phyloP scores from a whole-genome alignment of 331 rosid species.

The Pyracantha coccinea region DNA sequence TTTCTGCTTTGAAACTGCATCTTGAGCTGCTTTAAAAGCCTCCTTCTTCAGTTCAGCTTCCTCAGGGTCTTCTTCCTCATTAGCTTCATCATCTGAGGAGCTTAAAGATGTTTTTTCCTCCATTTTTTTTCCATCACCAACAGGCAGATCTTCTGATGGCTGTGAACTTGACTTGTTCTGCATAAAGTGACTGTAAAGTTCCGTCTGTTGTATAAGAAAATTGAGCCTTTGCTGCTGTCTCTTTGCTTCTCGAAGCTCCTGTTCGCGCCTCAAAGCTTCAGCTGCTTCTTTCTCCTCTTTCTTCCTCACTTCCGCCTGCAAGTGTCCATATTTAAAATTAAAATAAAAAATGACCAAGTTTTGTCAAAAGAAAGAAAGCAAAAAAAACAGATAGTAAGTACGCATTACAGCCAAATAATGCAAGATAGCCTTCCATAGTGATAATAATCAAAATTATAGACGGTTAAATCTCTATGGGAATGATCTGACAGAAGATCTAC shows the following conservation, averaged over 20 bases:
- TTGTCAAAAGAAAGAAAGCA: not conserved
- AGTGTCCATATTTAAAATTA: not conserved
- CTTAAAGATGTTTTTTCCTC: constrained; percentile 39
- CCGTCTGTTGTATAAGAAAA: constrained; percentile 99
- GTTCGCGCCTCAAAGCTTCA: constrained; percentile 91
- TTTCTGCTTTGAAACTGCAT: constrained; percentile 96
- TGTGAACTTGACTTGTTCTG: constrained; percentile 80
- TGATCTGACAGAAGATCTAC: not conserved
- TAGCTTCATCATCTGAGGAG: constrained; percentile 35
- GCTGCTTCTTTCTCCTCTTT: constrained; percentile 97
- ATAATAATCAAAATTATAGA: not conserved
- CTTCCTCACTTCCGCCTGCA: constrained; percentile 82
- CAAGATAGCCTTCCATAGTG: constrained; percentile 13
- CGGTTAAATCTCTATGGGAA: not conserved
- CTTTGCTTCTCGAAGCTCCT: constrained; percentile 97
- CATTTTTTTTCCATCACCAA: constrained; percentile 38
- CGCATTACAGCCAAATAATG: constrained; percentile 13
- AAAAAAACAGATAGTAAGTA: not conserved
- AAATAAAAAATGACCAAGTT: not conserved
- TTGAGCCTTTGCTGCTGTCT: constrained; percentile 97
- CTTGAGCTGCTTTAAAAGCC: constrained; percentile 97
- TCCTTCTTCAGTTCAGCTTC: constrained; percentile 90
- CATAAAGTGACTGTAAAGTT: constrained; percentile 98
- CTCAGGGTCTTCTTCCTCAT: constrained; percentile 77
- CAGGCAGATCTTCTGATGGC: constrained; percentile 53